These are phyloP conservation scores for Physocladia obscura DNA, from an alignment of 192 early-diverging fungal genomes.

Conservation along the genomic window DNA sequence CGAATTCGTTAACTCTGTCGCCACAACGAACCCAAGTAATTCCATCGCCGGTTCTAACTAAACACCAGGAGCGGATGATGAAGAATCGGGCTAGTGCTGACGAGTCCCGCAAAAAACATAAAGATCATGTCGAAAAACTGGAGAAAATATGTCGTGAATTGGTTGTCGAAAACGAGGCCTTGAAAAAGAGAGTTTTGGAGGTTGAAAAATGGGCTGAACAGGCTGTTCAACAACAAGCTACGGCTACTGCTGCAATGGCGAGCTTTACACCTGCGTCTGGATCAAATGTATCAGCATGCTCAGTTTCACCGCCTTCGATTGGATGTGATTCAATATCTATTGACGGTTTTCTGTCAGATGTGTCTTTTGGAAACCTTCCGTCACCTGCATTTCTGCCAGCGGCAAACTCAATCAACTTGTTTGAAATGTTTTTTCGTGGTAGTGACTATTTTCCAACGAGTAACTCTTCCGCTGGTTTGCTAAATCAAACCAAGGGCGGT, in stretches of 20 bases:
- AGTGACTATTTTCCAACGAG: background rate
- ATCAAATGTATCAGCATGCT: too few relatives aligned
- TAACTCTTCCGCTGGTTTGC: background rate
- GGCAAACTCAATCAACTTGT: background rate
- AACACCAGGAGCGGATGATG: constrained; percentile 83
- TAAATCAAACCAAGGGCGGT: background rate
- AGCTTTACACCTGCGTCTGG: constrained; percentile 15
- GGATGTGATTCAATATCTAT: too few relatives aligned
- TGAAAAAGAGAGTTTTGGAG: constrained; percentile 43
- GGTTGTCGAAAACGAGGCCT: constrained; percentile 42
- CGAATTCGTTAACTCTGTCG: background rate
- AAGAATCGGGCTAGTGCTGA: constrained; percentile 91
- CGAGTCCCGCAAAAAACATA: constrained; percentile 83
- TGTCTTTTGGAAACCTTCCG: background rate
- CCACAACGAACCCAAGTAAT: constrained; percentile 27
- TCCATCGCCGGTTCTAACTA: constrained; percentile 55
- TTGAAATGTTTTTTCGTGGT: constrained; percentile 7
- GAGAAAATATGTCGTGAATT: constrained; percentile 58
- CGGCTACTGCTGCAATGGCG: constrained; percentile 22
- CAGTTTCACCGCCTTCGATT: too few relatives aligned
- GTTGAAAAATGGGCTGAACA: constrained; percentile 32
- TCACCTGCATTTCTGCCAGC: background rate
- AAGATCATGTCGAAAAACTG: constrained; percentile 76
- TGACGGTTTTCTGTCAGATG: too few relatives aligned
- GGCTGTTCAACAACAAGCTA: constrained; percentile 1